Evolutionary conservation across 225 moss, liverwort and hornwort species (phyloP), one percentile per base, ranked within the genome.

Genomic region (Sphagnum tenellum): DNA sequence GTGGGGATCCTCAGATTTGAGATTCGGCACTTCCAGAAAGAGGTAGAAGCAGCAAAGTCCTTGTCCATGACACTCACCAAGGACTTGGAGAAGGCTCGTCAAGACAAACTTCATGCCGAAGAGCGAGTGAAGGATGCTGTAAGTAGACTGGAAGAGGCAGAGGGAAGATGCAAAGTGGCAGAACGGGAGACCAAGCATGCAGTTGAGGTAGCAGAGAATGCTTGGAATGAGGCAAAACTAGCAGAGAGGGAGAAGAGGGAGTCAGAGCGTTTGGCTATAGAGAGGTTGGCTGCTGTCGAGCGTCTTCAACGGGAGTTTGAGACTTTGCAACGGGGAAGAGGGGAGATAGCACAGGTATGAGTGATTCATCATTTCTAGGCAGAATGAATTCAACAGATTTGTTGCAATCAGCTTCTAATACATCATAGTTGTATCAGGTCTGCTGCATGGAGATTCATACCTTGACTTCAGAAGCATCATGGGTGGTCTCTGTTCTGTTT

Each of bases 211-310:
- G 88, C 93, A 8, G 93, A 93, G 64, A 89, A 84, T 72, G 81
- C 80, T 12, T 85, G 75, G 60, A 69, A 78, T 67, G 89, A 89
- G 66, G 86, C 89, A 62, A 62, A 67, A 2, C 12, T 76, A 44
- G 56, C 77, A 54, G 89, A 86, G 70, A 88, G 59, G 64, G 78
- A 88, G 29, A 93, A 86, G 65, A 58, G 89, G 75, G 93, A 93
- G 70, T 75, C 86, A 12, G 81, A 89, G 65, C 85, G 85, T 66
- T 50, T 89, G 78, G 89, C 93, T 2, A 73, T 83, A 7, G 89
- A 89, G 72, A 74, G 92, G 50, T 51, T 85, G 72, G 87, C 88
- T 49, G 65, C 72, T 13, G 62, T 80, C 13, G 89, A 89, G 67
- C 86, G 89, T 59, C 71, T 70, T 4, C 76, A 84, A 54, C 77